phyloP scores from a whole-genome alignment of 129 eudicot species.

The Pseudognaphalium luteoalbum region DNA sequence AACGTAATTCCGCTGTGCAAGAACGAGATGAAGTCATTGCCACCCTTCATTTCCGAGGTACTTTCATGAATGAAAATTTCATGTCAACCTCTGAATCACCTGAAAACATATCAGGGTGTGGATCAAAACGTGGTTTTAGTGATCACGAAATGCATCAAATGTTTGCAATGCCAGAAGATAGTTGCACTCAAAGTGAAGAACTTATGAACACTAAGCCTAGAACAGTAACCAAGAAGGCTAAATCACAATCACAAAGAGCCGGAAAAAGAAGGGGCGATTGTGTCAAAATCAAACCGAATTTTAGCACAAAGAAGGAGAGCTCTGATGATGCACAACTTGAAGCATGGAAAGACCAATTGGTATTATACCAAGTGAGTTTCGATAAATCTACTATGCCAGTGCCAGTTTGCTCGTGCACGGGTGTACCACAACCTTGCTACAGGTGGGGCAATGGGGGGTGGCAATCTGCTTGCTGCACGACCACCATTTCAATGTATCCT shows the following conservation, averaged over 20 bases:
- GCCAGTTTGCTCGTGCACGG: conserved; percentile 81
- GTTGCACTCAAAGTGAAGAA: conserved; percentile 36
- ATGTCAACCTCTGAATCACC: conserved; percentile 36
- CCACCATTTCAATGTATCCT: conserved; percentile 66
- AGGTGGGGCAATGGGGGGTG: conserved; percentile 86
- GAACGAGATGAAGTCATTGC: conserved; percentile 66
- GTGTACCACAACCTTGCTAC: conserved; percentile 71
- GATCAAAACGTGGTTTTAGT: conserved; percentile 33
- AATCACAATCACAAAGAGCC: conserved; percentile 32
- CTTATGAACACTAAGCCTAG: conserved; percentile 36
- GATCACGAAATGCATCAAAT: conserved; percentile 44
- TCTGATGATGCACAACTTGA: conserved; percentile 38
- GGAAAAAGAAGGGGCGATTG: conserved; percentile 41
- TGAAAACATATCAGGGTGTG: conserved; percentile 26
- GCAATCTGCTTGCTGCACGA: conserved; percentile 85
- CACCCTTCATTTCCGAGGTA: conserved; percentile 43
- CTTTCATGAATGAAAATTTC: conserved; percentile 40
- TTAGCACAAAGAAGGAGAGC: conserved; percentile 38
- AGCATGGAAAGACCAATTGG: conserved; percentile 59
- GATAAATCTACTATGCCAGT: conserved; percentile 67
- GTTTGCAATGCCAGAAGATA: conserved; percentile 37
- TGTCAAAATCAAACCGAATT: conserved; percentile 30
- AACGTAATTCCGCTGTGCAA: conserved; percentile 63
- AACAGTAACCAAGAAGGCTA: conserved; percentile 42
- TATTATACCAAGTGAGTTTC: conserved; percentile 57